Conservation (phyloP, 345 rosid genomes). For the Garcia nutans region DNA sequence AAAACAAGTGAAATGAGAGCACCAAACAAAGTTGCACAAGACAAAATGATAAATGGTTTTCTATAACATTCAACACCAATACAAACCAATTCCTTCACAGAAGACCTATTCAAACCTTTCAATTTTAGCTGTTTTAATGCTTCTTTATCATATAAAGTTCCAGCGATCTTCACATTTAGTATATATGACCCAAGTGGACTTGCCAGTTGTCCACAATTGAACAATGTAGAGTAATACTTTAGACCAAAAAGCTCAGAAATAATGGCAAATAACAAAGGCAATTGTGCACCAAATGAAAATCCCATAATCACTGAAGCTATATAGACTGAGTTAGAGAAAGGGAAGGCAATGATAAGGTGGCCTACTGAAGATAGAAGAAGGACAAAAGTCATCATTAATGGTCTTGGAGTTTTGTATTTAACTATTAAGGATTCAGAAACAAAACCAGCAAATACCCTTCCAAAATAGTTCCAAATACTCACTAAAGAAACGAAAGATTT, state of each 20-base stretch:
- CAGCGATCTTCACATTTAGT: constrained; percentile 70
- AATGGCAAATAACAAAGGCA: constrained; percentile 68
- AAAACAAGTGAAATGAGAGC: constrained; percentile 54
- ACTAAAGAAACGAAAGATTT: constrained; percentile 71
- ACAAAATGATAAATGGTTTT: constrained; percentile 53
- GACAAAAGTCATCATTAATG: constrained; percentile 69
- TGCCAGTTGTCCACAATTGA: constrained; percentile 78
- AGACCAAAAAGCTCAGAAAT: constrained; percentile 90
- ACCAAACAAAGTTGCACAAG: constrained; percentile 55
- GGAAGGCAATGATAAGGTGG: constrained; percentile 72
- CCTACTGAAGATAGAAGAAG: constrained; percentile 61
- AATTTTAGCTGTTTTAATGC: constrained; percentile 52
- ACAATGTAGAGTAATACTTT: constrained; percentile 84
- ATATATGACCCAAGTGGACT: constrained; percentile 86
- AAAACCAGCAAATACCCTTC: constrained; percentile 79
- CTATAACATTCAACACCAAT: constrained; percentile 60
- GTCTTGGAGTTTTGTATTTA: constrained; percentile 63
- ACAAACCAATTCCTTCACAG: constrained; percentile 66
- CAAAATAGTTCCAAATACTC: constrained; percentile 89
- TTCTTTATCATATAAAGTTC: constrained; percentile 58
- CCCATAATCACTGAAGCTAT: constrained; percentile 70
- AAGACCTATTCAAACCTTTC: constrained; percentile 49
- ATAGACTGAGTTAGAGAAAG: constrained; percentile 62
- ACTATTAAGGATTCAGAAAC: constrained; percentile 61
- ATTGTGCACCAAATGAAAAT: constrained; percentile 77